Percentiles rank a stretch among this genome's conserved stretches.
These are phyloP conservation scores for Paxillus ammoniavirescens DNA, from an alignment of 768 basidiomycete genomes.

Conservation along the genomic window DNA sequence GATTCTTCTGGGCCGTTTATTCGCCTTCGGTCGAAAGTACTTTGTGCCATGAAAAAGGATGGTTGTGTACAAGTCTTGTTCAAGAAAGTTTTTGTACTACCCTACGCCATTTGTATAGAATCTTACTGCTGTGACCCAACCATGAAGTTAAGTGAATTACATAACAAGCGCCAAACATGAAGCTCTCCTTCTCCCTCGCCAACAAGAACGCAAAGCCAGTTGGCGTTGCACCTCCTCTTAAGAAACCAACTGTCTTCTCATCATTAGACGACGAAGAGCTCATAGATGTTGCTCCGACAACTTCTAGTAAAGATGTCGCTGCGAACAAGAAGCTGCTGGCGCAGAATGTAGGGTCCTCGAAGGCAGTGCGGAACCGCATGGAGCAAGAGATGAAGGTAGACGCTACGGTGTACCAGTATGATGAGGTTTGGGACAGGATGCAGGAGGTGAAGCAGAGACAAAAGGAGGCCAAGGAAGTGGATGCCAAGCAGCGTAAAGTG, in stretches of 20 bases:
- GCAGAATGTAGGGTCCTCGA: conserved; percentile 59
- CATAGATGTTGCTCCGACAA: conserved; percentile 47
- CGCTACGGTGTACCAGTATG: conserved; percentile 86
- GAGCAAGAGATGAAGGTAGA: conserved; percentile 80
- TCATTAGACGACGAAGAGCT: conserved; percentile 63
- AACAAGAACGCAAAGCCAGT: conserved; percentile 55
- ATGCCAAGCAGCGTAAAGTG: conserved; percentile 77
- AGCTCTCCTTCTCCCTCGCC: conserved; percentile 84
- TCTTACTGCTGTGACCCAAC: too few species aligned
- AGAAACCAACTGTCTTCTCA: conserved; percentile 61
- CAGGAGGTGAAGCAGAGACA: conserved; percentile 78
- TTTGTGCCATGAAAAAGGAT: conserved; percentile 43
- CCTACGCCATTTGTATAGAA: too few species aligned
- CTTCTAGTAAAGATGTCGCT: conserved; percentile 39
- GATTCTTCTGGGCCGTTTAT: conserved; percentile 91
- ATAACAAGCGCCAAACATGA: conserved; percentile 49
- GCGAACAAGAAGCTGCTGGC: conserved; percentile 57
- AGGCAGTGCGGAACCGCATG: conserved; percentile 67
- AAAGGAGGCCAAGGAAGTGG: conserved; percentile 74
- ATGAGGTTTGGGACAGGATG: conserved; percentile 96
- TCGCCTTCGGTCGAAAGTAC: conserved; percentile 78
- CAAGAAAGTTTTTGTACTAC: not conserved
- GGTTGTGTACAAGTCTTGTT: not conserved
- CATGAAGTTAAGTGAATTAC: conserved; percentile 14
- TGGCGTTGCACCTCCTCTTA: conserved; percentile 48